Conservation (phyloP, 139 green algal genomes). For the Chlorella sp. region DNA sequence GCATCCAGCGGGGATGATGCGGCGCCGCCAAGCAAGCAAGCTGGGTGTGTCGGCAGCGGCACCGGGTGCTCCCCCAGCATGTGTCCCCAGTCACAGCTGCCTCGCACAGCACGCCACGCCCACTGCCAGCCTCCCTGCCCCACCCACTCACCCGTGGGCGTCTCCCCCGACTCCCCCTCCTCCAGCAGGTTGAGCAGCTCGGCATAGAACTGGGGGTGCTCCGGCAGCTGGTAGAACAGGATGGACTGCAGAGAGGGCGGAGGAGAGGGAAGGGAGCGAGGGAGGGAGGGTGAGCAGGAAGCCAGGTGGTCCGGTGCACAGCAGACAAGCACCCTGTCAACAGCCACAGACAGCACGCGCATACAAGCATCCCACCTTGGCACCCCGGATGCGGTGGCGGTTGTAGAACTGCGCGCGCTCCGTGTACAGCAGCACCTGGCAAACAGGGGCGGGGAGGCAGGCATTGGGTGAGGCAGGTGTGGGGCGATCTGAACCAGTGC, state of each 20-base stretch:
- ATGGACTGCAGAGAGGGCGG: constrained; percentile 61
- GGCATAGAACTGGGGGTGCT: constrained; percentile 84
- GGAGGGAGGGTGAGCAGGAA: not conserved
- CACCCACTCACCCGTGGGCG: not conserved
- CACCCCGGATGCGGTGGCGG: constrained; percentile 77
- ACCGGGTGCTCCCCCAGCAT: no score
- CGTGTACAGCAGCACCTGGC: constrained; percentile 91
- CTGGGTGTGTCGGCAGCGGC: no score
- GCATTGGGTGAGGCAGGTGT: not conserved
- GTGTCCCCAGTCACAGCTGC: no score
- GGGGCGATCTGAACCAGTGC: no score
- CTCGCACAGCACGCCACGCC: no score
- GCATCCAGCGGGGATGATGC: no score
- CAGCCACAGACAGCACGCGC: not conserved
- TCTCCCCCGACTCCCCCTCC: not conserved
- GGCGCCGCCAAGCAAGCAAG: no score
- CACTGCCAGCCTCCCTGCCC: not conserved
- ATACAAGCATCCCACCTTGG: constrained; percentile 62
- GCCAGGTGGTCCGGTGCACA: not conserved
- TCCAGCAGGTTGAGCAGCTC: constrained; percentile 84
- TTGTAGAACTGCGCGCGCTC: constrained; percentile 98
- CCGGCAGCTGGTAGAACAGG: constrained; percentile 89
- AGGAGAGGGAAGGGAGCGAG: not conserved
- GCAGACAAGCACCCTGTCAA: not conserved
- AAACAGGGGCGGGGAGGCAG: not conserved